A percentile compares a stretch with the other conserved stretches of the same genome.
These are phyloP conservation scores for Aotearoamyces nothofagi DNA, from an alignment of 2,329 filamentous ascomycete genomes.

Conservation along the genomic window DNA sequence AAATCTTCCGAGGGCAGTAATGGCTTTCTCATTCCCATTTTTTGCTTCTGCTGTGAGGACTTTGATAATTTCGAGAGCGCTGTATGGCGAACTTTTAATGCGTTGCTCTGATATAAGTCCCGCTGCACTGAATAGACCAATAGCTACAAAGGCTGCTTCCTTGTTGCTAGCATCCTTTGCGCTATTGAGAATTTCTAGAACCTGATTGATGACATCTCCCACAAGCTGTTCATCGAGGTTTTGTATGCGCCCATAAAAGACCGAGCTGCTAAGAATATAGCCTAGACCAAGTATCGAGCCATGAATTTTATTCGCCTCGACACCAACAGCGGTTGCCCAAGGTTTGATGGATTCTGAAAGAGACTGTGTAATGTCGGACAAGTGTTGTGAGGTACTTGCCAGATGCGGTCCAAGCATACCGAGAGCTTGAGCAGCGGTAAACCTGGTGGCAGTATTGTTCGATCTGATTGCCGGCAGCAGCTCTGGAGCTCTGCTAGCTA, in stretches of 20 bases:
- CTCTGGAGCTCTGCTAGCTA: conserved; percentile 32
- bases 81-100: conserved; percentile 10
- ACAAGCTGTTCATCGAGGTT: conserved; percentile 22
- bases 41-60: conserved; percentile 56
- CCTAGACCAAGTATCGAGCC: conserved; percentile 43
- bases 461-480: conserved; percentile 49
- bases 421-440: conserved; percentile 51
- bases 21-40: conserved; percentile 67
- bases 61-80: conserved; percentile 30
- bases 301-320: conserved; percentile 40
- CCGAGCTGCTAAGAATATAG: conserved; percentile 39
- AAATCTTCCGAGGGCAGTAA: conserved; percentile 65
- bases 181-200: conserved; percentile 35
- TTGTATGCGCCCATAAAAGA: conserved; percentile 28
- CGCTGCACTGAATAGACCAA: conserved; percentile 48
- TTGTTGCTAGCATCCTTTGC: conserved; percentile 39
- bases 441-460: conserved; percentile 55
- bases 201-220: conserved; percentile 24
- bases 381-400: conserved; percentile 22
- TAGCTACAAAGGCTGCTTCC: conserved; percentile 37
- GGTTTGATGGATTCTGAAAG: conserved; percentile 29
- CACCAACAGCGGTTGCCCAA: conserved; percentile 42
- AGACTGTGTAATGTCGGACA: conserved; percentile 26
- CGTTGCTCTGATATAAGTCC: conserved; percentile 25
- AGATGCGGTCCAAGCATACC: conserved; percentile 64